Evolutionary conservation across 139 green algal genomes (phyloP), one percentile per base, ranked within the genome.

Genomic region (Pleodorina starrii): DNA sequence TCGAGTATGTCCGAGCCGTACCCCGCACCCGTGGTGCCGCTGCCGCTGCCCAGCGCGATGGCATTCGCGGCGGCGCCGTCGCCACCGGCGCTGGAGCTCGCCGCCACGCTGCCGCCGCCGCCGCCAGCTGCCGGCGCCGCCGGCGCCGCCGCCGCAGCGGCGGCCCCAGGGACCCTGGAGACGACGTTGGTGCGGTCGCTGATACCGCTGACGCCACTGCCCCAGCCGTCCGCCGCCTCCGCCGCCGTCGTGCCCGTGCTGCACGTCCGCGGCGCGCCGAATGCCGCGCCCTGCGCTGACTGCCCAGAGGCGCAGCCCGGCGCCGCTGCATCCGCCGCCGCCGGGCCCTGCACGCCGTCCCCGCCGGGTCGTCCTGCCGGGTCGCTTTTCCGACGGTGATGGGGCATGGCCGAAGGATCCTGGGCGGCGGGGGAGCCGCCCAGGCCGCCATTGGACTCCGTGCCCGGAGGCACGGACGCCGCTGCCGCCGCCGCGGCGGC

Each of bases 1-100:
- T 79, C 74, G 17, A 86, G 76, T 32, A 87, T 72, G 29, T 80
- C 82, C 4, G 78, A 78, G 12, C 72, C 50, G 46, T 21, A 77
- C n/a, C 82, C 82, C 36, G 12, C 32, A 35, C 50, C 59, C 35
- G n/a, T 74, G 76, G n/a, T 74, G 60, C 27, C 42, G 21, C 35
- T 73, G 79, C 46, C 59, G 40, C 46, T 60, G 54, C 59, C 59
- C 14, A 6, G 25, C 54, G 54, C 54, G 54, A 21, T 66, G 25
- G 54, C 9, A 66, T 25, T 66, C 21, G 54, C 5, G 5, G 21
- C 54, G 2, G 5, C 54, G 54, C 54, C 29, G 54, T 12, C 54
- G 54, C 54, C 29, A 11, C n/a, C 44, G 27, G 40, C 36, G 6
- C 6, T 1, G 57, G 5, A 21, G 10, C 14, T 66, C 14, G 0